These are phyloP conservation scores for Erythrobasidium hasegawianum DNA, from an alignment of 1,284 basidiomycete genomes.

Conservation along the genomic window DNA sequence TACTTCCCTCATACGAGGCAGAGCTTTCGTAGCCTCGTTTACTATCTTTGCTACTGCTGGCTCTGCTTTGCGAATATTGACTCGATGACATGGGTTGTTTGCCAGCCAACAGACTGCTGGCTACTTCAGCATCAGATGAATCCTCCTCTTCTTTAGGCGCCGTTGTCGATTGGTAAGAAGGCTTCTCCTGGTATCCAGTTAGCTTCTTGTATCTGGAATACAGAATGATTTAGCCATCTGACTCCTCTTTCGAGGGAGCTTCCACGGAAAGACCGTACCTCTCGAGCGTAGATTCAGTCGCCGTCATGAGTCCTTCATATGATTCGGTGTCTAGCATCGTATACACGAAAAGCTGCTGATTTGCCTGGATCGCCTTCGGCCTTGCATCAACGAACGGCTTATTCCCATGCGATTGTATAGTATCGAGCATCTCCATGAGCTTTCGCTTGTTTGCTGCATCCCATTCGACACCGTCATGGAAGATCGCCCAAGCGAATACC, in stretches of 20 bases:
- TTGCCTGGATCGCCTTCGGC: no score
- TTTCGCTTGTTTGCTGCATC: background rate
- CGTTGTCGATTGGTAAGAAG: background rate
- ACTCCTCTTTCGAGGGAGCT: background rate
- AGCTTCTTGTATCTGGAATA: background rate
- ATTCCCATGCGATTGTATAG: background rate
- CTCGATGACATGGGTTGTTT: no score
- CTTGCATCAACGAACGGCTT: background rate
- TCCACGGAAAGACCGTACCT: background rate
- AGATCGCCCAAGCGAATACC: background rate
- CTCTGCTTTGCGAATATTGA: no score
- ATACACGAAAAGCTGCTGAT: background rate
- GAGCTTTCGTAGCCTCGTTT: constrained; percentile 5
- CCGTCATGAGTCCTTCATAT: background rate
- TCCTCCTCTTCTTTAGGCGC: background rate
- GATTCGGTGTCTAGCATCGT: background rate
- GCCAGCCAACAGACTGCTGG: background rate
- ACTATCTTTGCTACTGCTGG: background rate
- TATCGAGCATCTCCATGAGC: background rate
- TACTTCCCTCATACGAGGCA: background rate
- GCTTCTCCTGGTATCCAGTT: background rate
- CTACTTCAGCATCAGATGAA: background rate
- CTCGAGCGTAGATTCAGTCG: background rate
- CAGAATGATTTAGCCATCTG: background rate
- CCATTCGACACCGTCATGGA: background rate